Base-by-base conservation (phyloP, 129 eudicot species). In the Centaurea solstitialis region DNA sequence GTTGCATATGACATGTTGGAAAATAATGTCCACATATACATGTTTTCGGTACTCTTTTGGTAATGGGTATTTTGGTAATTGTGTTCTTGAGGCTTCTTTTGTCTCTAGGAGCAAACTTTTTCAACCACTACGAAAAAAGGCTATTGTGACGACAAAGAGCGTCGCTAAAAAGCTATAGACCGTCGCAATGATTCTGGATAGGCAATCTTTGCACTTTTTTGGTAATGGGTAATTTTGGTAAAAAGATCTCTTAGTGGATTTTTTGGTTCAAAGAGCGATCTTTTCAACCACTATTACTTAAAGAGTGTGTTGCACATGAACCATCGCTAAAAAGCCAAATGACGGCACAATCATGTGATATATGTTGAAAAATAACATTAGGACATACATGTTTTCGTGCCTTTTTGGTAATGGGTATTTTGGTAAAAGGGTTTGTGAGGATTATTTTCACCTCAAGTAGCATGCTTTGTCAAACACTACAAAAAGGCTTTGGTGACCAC, bases 1-100 rank as follows among this genome's bases (percentile, higher is more conserved):
- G 78, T 83, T 62, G 86, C 86, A 83, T 83, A 83, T 83, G 86
- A 50, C 50, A 77, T 83, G 86, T 23, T 71, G 86, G 86, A 35
- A 70, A 82, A 82, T 74, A 65, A 66, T 81, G 79, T 80, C 67
- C 70, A 80, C 45, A 73, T 67, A 73, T 80, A 73, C 84, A 64
- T 80, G 74, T 64, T 75, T 67, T 53, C 68, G 80, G 35, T 67
- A 73, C 68, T 64, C 67, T 72, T 81, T 74, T 76, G 85, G 81
- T 76, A 76, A 82, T 50, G 76, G 64, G 70, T 53, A 69, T 37
- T 79, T 43, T 13, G 37, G 83, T 71, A 37, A 79, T 71, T 7
- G 61, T 17, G 8, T 79, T 71, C 39, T 57, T 37, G 15, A 47
- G 22, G 57, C 69, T 43, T 69, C 75, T 77, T 77, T 77, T 67